Percentiles rank a stretch among this genome's conserved stretches.
Conservation (phyloP, 352 stramenopile species). For the Phytophthora ramorum region DNA sequence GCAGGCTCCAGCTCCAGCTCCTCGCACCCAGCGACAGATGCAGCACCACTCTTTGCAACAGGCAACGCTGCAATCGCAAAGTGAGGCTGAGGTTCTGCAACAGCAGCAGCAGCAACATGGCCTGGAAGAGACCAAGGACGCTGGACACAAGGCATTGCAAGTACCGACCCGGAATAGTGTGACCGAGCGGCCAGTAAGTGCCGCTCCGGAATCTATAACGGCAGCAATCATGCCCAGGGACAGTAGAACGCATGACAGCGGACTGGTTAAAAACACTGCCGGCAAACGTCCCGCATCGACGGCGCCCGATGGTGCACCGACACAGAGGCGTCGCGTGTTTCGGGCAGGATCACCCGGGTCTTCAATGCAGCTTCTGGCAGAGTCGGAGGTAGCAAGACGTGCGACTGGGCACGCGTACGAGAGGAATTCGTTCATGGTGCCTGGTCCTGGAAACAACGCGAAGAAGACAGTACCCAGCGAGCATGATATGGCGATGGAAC, state of each 20-base stretch:
- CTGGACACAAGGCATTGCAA: constrained; percentile 13
- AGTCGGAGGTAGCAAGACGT: constrained; percentile 20
- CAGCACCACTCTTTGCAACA: not conserved
- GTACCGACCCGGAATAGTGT: constrained; percentile 9
- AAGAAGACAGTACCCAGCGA: constrained; percentile 12
- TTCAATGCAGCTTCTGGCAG: constrained; percentile 27
- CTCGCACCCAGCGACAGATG: not conserved
- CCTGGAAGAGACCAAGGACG: constrained; percentile 24
- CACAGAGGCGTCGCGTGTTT: constrained; percentile 26
- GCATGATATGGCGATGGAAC: constrained; percentile 27
- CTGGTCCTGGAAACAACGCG: not conserved
- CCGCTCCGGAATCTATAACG: constrained; percentile 2
- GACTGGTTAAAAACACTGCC: not conserved
- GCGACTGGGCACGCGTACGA: constrained; percentile 23
- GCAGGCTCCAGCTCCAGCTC: constrained; percentile 6
- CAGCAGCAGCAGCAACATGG: constrained; percentile 21
- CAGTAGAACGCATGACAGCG: constrained; percentile 1
- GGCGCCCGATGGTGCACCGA: constrained; percentile 4
- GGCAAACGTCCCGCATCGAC: constrained; percentile 23
- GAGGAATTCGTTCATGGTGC: constrained; percentile 17
- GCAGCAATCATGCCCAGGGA: constrained; percentile 1
- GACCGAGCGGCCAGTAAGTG: constrained; percentile 13
- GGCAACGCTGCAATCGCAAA: constrained; percentile 7
- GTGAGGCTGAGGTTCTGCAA: constrained; percentile 12
- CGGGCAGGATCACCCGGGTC: constrained; percentile 27